Percentiles rank a stretch among this genome's conserved stretches.
Conservation (phyloP, 805 yeast genomes). For the Komagataella phaffii region DNA sequence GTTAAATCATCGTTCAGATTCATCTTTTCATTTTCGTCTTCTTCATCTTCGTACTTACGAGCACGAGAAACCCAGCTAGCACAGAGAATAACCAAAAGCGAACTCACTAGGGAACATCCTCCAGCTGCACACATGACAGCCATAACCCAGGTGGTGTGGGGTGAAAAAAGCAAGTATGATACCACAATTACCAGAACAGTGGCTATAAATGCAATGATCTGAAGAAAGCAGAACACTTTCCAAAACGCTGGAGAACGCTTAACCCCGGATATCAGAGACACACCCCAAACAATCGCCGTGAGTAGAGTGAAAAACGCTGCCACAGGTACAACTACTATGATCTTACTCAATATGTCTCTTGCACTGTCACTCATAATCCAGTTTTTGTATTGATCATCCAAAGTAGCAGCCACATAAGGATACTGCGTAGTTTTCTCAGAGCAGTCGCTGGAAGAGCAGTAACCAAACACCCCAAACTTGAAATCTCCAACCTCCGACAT, state of each 20-base stretch:
- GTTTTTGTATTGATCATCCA: constrained; percentile 9
- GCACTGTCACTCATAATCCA: constrained; percentile 36
- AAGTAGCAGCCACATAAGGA: constrained; percentile 24
- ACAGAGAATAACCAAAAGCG: constrained; percentile 35
- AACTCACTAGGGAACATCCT: constrained; percentile 21
- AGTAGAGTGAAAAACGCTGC: constrained; percentile 51
- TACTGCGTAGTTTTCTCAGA: constrained; percentile 7
- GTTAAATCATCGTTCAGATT: constrained; percentile 5
- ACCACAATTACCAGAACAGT: constrained; percentile 43
- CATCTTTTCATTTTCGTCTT: background rate
- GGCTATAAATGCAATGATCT: constrained; percentile 28
- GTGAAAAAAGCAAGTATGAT: constrained; percentile 44
- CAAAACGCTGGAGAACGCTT: background rate
- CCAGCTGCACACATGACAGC: constrained; percentile 56
- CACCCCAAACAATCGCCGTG: constrained; percentile 22
- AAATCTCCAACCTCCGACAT: constrained; percentile 31
- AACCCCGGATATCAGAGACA: background rate
- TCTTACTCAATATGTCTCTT: constrained; percentile 38
- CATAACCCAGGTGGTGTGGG: constrained; percentile 55
- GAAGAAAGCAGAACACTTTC: background rate
- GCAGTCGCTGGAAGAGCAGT: constrained; percentile 32
- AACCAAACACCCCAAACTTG: constrained; percentile 57
- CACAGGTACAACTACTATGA: constrained; percentile 49
- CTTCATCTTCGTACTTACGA: background rate
- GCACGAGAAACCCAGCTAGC: background rate